Evolutionary conservation across 768 basidiomycete species (phyloP), one percentile per base, ranked within the genome.

Genomic region (Psilocybe tampanensis): DNA sequence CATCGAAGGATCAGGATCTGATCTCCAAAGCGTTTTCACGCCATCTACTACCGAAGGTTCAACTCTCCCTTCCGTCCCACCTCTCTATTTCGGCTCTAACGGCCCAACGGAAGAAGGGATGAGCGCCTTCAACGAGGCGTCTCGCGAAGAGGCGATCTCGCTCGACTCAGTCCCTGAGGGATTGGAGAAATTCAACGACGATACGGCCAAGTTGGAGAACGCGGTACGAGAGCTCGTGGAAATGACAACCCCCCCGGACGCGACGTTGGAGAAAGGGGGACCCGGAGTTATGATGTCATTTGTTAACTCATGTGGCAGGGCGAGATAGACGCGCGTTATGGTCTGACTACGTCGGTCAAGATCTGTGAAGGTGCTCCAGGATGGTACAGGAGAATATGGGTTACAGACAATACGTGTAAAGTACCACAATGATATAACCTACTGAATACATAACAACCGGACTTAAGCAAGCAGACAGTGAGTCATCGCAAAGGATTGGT

Each of bases 101-200:
- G 61, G 45, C 0, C 59, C 54, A 32, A 60, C 59, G 7, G 24
- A 36, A 5, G 52, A 61, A 17, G 68, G 62, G 2, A 60, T 64
- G 23, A 47, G 57, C 4, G 29, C 60, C 4, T 73, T 69, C 58
- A 58, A 58, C 11, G 36, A 56, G 2, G 68, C 72, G 50, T 59
- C 70, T 18, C 26, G 41, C 34, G 48, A 56, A 24, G 72, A 73
- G 59, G 61, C 47, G 47, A 70, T 73, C 21, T 55, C 69, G 13
- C 52, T 70, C 8, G 72, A 68, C 26, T 74, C 74, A 60, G 72
- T 76, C 3, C 69, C 73, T 1, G 73, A 74, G 58, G 74, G 72
- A 1, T 43, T 74, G 49, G 64, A 60, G 5, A 74, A 74, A 55
- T 74, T 76, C 54, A 64, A 70, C 12, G 65, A 62, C 8, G 74